Conservation (phyloP, 495 filamentous ascomycete genomes). For the Tuber magnatum region DNA sequence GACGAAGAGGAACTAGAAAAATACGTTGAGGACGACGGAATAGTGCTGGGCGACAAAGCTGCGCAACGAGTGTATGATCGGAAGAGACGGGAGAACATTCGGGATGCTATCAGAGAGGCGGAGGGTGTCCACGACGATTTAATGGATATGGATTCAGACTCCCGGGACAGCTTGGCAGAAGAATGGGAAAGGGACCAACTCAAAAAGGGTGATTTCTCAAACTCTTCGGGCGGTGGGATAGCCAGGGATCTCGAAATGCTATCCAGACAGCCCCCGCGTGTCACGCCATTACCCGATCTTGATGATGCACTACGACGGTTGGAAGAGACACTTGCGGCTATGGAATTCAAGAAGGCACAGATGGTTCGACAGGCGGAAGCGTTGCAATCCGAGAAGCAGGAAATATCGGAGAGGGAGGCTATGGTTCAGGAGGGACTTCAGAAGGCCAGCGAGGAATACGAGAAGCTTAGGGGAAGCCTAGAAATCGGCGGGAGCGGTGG, state of each 20-base stretch:
- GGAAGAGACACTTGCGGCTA: constrained; percentile 48
- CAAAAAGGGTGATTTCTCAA: constrained; percentile 45
- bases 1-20: constrained; percentile 95
- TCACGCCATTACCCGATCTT: constrained; percentile 53
- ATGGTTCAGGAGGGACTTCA: constrained; percentile 76
- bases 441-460: constrained; percentile 62
- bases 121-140: constrained; percentile 51
- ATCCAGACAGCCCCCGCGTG: constrained; percentile 45
- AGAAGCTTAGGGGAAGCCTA: constrained; percentile 51
- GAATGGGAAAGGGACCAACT: constrained; percentile 89
- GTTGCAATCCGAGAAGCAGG: constrained; percentile 57
- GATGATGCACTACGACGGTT: constrained; percentile 48
- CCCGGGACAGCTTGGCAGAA: constrained; percentile 67
- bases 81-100: constrained; percentile 66
- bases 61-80: constrained; percentile 68
- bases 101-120: constrained; percentile 73
- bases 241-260: constrained; percentile 36
- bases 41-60: constrained; percentile 63
- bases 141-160: constrained; percentile 56
- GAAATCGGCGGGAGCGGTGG: constrained; percentile 33
- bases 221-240: constrained; percentile 20
- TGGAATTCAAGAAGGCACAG: constrained; percentile 51
- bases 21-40: constrained; percentile 74
- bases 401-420: constrained; percentile 65
- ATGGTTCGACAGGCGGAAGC: constrained; percentile 56